These are phyloP conservation scores for Zasmidium angulare DNA, from an alignment of 2,329 filamentous ascomycete genomes.

Conservation along the genomic window DNA sequence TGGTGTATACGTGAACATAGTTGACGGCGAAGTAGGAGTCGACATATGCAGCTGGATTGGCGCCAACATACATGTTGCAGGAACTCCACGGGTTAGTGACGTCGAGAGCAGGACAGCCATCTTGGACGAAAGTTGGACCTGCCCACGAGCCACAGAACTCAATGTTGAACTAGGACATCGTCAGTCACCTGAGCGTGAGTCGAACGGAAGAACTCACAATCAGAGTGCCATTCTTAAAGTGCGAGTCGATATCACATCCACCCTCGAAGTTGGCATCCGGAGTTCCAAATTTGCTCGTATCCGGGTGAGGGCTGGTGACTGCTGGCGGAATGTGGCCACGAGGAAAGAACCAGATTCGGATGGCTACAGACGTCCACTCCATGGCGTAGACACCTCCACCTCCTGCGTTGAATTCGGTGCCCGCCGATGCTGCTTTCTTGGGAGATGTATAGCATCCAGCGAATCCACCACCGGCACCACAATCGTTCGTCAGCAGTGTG, in stretches of 20 bases:
- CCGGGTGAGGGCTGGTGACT: slow-evolving; percentile 52
- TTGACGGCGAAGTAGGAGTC: slow-evolving; percentile 43
- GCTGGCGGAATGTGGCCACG: slow-evolving; percentile 35
- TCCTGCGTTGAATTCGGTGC: slow-evolving; percentile 35
- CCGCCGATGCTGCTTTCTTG: slow-evolving; percentile 45
- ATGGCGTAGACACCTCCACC: slow-evolving; percentile 50
- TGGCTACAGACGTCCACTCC: slow-evolving; percentile 31
- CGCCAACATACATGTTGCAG: slow-evolving; percentile 35
- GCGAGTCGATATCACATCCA: slow-evolving; percentile 36
- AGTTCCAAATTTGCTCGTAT: slow-evolving; percentile 62
- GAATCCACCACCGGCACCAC: slow-evolving; percentile 57
- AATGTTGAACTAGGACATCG: slow-evolving; percentile 2
- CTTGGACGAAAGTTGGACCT: slow-evolving; percentile 25
- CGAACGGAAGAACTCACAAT: slow-evolving; percentile 39
- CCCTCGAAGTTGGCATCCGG: slow-evolving; percentile 64
- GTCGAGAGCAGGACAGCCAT: slow-evolving; percentile 28
- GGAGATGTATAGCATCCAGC: slow-evolving; percentile 47
- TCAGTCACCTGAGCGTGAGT: neutral
- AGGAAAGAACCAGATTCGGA: slow-evolving; percentile 40
- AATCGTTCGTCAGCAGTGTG: slow-evolving; percentile 46
- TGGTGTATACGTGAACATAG: slow-evolving; percentile 37
- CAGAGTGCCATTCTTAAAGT: slow-evolving; percentile 38
- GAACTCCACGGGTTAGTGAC: slow-evolving; percentile 30
- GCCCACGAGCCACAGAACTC: slow-evolving; percentile 42
- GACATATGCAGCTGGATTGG: slow-evolving; percentile 34